Evolutionary conservation across 164 flowering plant species (phyloP).

Genomic region (Stephania cephalantha): DNA sequence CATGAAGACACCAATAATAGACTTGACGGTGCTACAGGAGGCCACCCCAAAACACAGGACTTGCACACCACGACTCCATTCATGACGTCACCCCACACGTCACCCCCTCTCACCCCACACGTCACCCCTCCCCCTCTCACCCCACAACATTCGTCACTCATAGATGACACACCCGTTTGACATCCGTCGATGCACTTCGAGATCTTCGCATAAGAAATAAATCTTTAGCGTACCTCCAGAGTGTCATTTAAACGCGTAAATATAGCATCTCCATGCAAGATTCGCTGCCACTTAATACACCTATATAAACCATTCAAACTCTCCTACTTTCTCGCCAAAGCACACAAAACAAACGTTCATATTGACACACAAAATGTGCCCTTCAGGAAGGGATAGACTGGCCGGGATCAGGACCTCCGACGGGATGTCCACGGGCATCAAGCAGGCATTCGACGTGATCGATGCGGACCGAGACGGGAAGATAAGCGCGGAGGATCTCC

Average conservation of each 20-base stretch:
- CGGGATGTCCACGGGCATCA: slow-evolving; percentile 23
- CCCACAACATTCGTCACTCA: too few species aligned
- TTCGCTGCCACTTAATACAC: too few species aligned
- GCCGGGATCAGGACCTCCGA: not conserved
- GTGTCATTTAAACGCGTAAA: too few species aligned
- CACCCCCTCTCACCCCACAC: not conserved
- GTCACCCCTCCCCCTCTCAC: not conserved
- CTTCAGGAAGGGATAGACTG: slow-evolving; percentile 37
- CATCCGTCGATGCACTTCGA: too few species aligned
- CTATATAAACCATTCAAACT: not conserved
- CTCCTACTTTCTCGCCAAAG: not conserved
- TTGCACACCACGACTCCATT: not conserved
- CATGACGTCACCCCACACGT: slow-evolving; percentile 12
- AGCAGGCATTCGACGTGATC: slow-evolving; percentile 62
- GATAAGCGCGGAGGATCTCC: slow-evolving; percentile 76
- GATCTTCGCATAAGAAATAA: too few species aligned
- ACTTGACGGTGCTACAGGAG: not conserved
- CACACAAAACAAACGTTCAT: not conserved
- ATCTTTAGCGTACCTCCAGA: too few species aligned
- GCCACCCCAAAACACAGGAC: not conserved
- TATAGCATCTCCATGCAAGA: too few species aligned
- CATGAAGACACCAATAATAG: not conserved
- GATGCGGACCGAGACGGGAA: slow-evolving; percentile 86
- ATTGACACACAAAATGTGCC: slow-evolving; percentile 44
- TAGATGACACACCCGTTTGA: too few species aligned